These are phyloP conservation scores for Fraxinus angustifolia DNA, from an alignment of 305 asterid species.

Conservation along the genomic window DNA sequence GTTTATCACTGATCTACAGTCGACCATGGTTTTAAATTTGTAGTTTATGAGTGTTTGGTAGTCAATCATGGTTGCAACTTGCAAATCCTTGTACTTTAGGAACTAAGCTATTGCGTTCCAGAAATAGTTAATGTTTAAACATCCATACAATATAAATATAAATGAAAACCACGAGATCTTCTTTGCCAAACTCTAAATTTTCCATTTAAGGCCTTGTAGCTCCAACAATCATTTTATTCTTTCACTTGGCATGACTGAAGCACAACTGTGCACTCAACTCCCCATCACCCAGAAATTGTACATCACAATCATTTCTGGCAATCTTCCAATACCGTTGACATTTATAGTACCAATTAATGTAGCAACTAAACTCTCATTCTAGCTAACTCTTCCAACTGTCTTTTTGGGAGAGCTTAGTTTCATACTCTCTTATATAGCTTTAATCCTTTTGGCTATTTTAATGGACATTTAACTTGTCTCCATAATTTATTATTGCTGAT, in stretches of 20 bases:
- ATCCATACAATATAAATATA: background rate
- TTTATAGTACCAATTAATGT: background rate
- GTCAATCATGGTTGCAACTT: background rate
- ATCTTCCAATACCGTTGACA: background rate
- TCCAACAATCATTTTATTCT: background rate
- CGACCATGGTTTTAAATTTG: background rate
- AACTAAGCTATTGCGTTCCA: background rate
- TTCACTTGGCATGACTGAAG: background rate
- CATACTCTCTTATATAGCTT: background rate
- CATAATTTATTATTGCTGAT: background rate
- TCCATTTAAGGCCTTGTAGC: background rate
- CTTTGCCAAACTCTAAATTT: background rate
- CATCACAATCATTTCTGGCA: background rate
- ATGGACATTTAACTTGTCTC: background rate
- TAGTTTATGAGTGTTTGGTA: background rate
- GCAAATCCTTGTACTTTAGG: background rate
- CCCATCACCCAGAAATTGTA: background rate
- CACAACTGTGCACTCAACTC: background rate
- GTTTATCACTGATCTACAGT: background rate
- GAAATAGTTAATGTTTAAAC: background rate
- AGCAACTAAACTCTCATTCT: background rate
- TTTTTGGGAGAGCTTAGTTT: background rate
- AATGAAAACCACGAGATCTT: background rate
- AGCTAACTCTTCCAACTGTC: background rate
- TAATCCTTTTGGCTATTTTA: background rate